Conservation (phyloP, 169 alveolate genomes). For the Eimeria necatrix region DNA sequence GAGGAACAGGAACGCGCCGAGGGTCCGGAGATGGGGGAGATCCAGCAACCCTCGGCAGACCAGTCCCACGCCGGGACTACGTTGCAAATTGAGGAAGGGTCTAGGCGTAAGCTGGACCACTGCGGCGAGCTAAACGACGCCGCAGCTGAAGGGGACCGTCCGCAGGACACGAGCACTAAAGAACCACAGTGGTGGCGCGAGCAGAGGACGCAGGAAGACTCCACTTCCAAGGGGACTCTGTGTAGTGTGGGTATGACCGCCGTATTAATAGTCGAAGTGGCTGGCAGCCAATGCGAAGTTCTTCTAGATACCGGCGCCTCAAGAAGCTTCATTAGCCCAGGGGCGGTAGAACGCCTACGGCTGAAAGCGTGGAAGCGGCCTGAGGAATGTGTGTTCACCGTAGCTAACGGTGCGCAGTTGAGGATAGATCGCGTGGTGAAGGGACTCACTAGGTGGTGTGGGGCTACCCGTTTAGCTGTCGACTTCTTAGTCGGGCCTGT, state of each 20-base stretch:
- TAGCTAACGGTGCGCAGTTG: conserved; percentile 1
- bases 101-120: background rate
- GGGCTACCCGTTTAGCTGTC: background rate
- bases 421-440: background rate
- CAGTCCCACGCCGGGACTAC: background rate
- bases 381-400: background rate
- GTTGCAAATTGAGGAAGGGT: background rate
- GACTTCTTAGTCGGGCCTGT: background rate
- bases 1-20: too few relatives aligned
- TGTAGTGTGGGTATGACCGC: background rate
- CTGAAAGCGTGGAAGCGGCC: background rate
- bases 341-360: background rate
- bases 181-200: conserved; percentile 30
- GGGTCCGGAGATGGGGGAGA: background rate
- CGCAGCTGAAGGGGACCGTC: background rate
- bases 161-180: background rate
- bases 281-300: background rate
- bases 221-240: background rate
- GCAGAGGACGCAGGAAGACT: background rate
- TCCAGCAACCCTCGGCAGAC: conserved; percentile 15
- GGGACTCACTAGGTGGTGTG: background rate
- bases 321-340: background rate
- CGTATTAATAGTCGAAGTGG: background rate
- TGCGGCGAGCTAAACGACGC: background rate
- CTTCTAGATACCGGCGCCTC: background rate